Base-by-base conservation (phyloP, 768 basidiomycete species). In the Pleurotus giganteus region DNA sequence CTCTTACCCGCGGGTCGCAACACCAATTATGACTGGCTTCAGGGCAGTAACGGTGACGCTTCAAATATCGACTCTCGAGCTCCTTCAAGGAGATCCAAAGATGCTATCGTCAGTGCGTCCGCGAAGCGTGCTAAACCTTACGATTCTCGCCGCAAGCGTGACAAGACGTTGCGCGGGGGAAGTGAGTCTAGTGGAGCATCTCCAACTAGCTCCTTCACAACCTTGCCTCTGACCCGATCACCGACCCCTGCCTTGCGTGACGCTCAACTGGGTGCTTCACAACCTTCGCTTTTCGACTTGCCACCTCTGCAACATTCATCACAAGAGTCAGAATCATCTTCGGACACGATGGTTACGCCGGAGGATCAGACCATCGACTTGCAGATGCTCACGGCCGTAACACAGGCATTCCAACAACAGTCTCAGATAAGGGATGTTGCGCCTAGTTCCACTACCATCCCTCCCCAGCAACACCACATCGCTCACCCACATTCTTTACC, bases 61-160 rank as follows among this genome's bases (percentile, higher is more conserved):
- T 64, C 66, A n/a, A 53, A 66, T 17, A 49, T 51, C 1, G 77
- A 79, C 11, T 60, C 59, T 26, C 66, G 72, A 37, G 74, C 75
- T 4, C 73, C 76, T 8, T 72, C 75, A 24, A 86, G 81, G 62
- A 75, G 80, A 55, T 79, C 80, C 61, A 82, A 78, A 56, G 75
- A 79, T 24, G 64, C 67, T 23, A 59, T 62, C 9, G 55, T 60
- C 5, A 65, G 64, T 37, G 55, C 53, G n/a, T 64, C 65, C 36
- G 86, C 82, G 66, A 83, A 80, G 57, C 83, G 89, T 26, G 76
- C 80, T 3, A 91, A 90, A 65, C 88, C 88, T 3, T 89, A 89
- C 59, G 86, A 89, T 62, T 64, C 73, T 13, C 54, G 58, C 19
- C 70, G 70, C 32, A 86, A 80, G 60, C 74, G 76, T 23, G 71